Conservation (phyloP, 192 early-diverging fungal genomes). For the Linnemannia schmuckeri region DNA sequence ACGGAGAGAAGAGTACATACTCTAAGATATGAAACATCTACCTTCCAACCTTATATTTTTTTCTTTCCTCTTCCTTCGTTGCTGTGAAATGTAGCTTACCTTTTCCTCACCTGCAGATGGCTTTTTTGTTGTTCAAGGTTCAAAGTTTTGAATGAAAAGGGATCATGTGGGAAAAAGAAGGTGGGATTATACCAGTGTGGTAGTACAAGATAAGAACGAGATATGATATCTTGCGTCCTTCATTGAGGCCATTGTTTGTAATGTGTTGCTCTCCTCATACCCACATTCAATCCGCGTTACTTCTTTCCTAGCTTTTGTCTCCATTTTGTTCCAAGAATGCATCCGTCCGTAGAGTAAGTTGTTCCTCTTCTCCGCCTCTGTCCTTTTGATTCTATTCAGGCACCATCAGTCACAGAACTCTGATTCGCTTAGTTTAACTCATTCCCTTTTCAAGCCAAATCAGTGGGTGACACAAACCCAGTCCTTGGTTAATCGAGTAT, state of each 20-base stretch:
- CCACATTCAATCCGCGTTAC: neutral
- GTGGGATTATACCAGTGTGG: neutral
- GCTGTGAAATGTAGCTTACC: neutral
- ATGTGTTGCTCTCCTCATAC: neutral
- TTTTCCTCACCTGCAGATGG: neutral
- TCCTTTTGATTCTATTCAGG: too few relatives aligned
- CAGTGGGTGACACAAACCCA: too few relatives aligned
- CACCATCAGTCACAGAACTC: too few relatives aligned
- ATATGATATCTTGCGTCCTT: neutral
- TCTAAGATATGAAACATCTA: neutral
- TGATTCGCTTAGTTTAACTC: too few relatives aligned
- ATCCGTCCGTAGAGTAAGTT: too few relatives aligned
- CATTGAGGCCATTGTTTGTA: too few relatives aligned
- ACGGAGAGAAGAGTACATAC: neutral
- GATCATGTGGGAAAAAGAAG: neutral
- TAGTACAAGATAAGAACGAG: neutral
- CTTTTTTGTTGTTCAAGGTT: neutral
- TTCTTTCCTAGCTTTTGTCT: neutral
- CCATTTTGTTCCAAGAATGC: neutral
- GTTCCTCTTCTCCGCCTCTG: too few relatives aligned
- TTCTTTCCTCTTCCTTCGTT: neutral
- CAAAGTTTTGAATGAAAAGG: neutral
- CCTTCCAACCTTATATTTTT: neutral
- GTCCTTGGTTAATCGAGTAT: too few relatives aligned
- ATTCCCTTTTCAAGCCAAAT: too few relatives aligned